Conservation (phyloP, 2,329 filamentous ascomycete genomes). For the Colletotrichum liaoningense region DNA sequence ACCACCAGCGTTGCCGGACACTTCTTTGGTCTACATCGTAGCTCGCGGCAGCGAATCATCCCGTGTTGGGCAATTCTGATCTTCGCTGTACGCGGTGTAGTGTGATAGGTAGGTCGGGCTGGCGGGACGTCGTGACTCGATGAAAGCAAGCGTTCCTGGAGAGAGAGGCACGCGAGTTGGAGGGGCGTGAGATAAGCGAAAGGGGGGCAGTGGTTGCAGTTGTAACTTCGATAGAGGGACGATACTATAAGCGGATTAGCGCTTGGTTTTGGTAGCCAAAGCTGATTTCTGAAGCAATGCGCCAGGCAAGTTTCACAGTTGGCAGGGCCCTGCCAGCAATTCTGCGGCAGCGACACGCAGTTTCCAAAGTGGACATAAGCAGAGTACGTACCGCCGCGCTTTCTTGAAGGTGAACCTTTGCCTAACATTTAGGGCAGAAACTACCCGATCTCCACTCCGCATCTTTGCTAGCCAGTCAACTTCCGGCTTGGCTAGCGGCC, state of each 20-base stretch:
- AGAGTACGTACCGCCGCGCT: background rate
- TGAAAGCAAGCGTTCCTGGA: constrained; percentile 16
- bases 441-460: background rate
- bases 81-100: background rate
- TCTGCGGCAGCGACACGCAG: constrained; percentile 32
- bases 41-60: constrained; percentile 24
- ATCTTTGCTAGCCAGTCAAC: constrained; percentile 17
- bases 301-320: constrained; percentile 63
- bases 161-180: constrained; percentile 33
- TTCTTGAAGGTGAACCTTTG: background rate
- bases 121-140: constrained; percentile 6
- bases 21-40: constrained; percentile 13
- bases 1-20: constrained; percentile 9
- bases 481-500: constrained; percentile 7
- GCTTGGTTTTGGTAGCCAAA: constrained; percentile 46
- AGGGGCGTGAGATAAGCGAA: constrained; percentile 38
- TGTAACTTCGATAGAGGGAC: constrained; percentile 30
- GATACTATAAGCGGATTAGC: constrained; percentile 42
- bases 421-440: background rate
- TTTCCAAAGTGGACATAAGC: constrained; percentile 6
- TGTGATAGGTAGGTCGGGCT: background rate
- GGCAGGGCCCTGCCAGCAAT: constrained; percentile 41
- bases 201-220: constrained; percentile 40
- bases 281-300: constrained; percentile 61
- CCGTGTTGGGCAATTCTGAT: background rate